These are phyloP conservation scores for Dendrocalamus sinicus DNA, from an alignment of 176 grass and related monocot genomes.

Conservation along the genomic window DNA sequence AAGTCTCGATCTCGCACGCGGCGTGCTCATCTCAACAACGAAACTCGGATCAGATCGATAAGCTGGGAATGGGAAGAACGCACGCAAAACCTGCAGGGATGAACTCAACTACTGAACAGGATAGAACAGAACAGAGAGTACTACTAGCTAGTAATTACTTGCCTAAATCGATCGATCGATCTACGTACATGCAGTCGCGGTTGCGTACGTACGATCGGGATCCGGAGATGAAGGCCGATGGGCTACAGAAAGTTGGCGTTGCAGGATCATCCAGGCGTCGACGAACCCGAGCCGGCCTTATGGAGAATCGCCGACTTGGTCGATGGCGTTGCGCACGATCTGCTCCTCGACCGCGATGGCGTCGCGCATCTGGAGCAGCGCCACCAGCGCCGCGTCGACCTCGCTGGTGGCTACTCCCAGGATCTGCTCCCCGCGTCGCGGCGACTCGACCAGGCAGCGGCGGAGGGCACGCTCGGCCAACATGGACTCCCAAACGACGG, in stretches of 20 bases:
- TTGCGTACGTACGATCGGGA: neutral
- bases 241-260: no score
- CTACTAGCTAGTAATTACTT: neutral
- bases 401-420: neutral
- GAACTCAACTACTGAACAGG: neutral
- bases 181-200: neutral
- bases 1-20: neutral
- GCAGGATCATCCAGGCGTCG: no score
- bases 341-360: neutral
- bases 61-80: neutral
- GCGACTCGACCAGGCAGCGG: neutral
- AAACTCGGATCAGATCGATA: neutral
- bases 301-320: neutral
- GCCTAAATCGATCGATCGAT: neutral
- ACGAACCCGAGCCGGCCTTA: neutral
- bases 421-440: neutral
- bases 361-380: neutral
- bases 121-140: neutral
- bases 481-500: neutral
- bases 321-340: no score
- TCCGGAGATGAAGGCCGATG: no score
- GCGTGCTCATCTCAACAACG: neutral
- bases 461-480: neutral
- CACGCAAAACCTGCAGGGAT: neutral
- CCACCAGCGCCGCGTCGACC: neutral